Conservation (phyloP, 352 stramenopile species). For the Globisporangium alternatum region DNA sequence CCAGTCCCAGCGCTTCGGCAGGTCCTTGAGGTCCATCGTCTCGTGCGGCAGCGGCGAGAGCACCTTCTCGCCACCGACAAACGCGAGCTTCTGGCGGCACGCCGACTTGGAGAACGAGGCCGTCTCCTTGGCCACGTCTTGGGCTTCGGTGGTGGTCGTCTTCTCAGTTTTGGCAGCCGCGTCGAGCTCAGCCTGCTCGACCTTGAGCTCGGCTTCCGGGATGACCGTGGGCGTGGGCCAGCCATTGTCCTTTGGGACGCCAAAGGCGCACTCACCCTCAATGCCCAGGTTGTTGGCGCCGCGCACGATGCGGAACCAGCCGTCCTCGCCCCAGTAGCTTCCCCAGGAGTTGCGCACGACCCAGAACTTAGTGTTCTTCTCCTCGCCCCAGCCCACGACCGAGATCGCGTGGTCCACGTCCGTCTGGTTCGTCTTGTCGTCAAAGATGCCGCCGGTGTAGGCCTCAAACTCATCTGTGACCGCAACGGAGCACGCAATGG, state of each 20-base stretch:
- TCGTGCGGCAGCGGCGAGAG: constrained; percentile 70
- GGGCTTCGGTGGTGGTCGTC: not conserved
- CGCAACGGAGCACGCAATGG: constrained; percentile 93
- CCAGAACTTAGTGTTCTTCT: constrained; percentile 90
- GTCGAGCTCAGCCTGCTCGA: constrained; percentile 9
- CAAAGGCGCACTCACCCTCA: constrained; percentile 93
- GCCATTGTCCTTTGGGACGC: constrained; percentile 77
- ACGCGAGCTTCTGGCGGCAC: constrained; percentile 65
- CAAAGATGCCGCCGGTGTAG: constrained; percentile 94
- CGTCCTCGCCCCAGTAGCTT: constrained; percentile 93
- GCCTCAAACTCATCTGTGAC: constrained; percentile 86
- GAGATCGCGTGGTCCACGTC: constrained; percentile 91
- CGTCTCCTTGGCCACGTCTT: constrained; percentile 25
- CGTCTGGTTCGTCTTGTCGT: constrained; percentile 83
- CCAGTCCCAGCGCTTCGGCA: constrained; percentile 95
- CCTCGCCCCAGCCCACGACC: constrained; percentile 94
- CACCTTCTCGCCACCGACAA: constrained; percentile 64
- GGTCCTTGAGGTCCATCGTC: constrained; percentile 67
- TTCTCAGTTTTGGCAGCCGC: not conserved
- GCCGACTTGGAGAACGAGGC: constrained; percentile 19
- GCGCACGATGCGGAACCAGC: constrained; percentile 92
- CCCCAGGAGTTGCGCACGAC: constrained; percentile 96
- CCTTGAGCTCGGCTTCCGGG: constrained; percentile 12
- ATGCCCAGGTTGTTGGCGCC: constrained; percentile 93
- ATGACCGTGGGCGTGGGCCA: constrained; percentile 48